A percentile compares a stretch with the other conserved stretches of the same genome.
Evolutionary conservation across 106 monocot species (phyloP).

Genomic region (Acorus gramineus): DNA sequence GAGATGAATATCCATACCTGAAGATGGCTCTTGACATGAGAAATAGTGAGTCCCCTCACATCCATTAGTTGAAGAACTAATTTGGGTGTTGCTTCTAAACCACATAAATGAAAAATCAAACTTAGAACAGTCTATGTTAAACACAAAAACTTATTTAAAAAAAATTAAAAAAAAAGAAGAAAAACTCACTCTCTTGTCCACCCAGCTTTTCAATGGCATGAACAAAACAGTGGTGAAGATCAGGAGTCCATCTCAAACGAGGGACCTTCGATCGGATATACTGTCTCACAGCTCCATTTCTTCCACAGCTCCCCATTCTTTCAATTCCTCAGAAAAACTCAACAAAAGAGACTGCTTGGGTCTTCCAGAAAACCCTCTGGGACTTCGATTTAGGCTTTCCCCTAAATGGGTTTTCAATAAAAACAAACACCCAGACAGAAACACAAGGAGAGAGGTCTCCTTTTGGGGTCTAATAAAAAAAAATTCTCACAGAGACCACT

Average conservation of each 20-base stretch:
- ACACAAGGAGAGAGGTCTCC: neutral
- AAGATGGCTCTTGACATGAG: constrained; percentile 98
- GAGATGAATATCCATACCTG: constrained; percentile 35
- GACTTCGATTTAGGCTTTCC: neutral
- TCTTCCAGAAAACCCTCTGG: neutral
- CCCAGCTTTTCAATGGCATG: constrained; percentile 82
- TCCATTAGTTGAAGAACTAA: constrained; percentile 89
- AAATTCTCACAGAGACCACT: neutral
- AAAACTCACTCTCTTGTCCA: constrained; percentile 59
- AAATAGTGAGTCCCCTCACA: constrained; percentile 76
- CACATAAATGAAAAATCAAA: neutral
- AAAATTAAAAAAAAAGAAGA: neutral
- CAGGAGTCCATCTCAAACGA: constrained; percentile 85
- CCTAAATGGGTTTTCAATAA: no score
- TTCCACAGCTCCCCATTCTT: constrained; percentile 37
- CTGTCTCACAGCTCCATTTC: constrained; percentile 68
- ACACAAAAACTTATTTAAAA: neutral
- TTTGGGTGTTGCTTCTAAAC: constrained; percentile 83
- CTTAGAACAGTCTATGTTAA: neutral
- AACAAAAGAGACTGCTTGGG: constrained; percentile 5
- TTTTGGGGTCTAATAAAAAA: neutral
- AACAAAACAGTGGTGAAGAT: constrained; percentile 81
- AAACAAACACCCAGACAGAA: no score
- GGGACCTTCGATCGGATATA: constrained; percentile 93
- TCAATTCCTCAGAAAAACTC: neutral